Evolutionary conservation across 2,329 filamentous ascomycete species (phyloP), one percentile per base, ranked within the genome.

Genomic region (Helotiales sp.): DNA sequence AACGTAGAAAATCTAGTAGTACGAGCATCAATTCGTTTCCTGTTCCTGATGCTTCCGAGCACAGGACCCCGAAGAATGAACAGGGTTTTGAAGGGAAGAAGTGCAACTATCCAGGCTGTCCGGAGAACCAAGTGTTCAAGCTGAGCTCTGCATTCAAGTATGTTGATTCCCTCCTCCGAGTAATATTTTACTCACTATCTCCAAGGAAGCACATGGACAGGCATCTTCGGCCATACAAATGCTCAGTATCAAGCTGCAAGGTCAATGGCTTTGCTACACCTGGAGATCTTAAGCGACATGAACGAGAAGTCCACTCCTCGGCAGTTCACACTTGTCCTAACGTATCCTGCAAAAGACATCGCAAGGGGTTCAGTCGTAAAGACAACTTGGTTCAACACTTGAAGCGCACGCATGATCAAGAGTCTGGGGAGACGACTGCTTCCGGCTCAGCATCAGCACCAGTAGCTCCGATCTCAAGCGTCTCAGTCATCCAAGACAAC

Each of bases 171-270:
- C 8, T 15, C 1, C 17, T 30, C 17, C 36, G 7, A 36, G 0
- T 4, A 2, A n/a, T n/a, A n/a, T n/a, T n/a, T n/a, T n/a, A n/a
- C 27, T 34, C 9, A 7, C 5, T 27, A 53, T 31, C 19, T 5
- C n/a, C 24, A 44, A 52, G 46, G 27, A 60, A 52, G 31, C 58
- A 63, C 13, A 60, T 59, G 55, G 47, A 60, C 24, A 56, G 53
- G 19, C 60, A 63, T n/a, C 25, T 48, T 19, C 44, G 55, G 15
- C 58, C 60, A 9, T 58, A 60, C 42, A 60, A 53, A 27, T 63
- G 60, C 29, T 22, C 25, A 24, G 25, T 42, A 1, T 12, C 29
- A 2, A 54, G 15, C 9, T 63, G 60, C 53, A 55, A 40, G 33
- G 51, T 29, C 4, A 54, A 22, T 9, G 52, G 53, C n/a, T 63